phyloP scores from a whole-genome alignment of 1,284 basidiomycete genomes.

The Megacollybia platyphylla region DNA sequence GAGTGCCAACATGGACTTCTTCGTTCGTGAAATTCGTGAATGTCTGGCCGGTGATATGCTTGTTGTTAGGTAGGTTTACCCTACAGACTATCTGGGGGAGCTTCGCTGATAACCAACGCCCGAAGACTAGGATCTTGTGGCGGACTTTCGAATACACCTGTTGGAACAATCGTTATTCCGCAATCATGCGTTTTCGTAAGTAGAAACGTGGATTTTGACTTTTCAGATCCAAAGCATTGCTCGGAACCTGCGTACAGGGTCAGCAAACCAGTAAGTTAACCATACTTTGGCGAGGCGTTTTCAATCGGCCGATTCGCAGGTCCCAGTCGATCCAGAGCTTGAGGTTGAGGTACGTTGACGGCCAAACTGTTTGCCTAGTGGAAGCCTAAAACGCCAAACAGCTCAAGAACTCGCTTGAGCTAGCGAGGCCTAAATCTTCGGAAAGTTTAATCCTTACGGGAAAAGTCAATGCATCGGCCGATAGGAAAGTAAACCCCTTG shows the following conservation, averaged over 20 bases:
- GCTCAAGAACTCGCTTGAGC: constrained; percentile 34
- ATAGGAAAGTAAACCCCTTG: constrained; percentile 35
- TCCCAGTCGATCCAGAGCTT: constrained; percentile 40
- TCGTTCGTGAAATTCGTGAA: constrained; percentile 72
- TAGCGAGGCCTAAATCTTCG: constrained; percentile 26
- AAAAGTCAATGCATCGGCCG: constrained; percentile 60
- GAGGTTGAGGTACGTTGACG: constrained; percentile 26
- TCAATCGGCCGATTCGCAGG: constrained; percentile 20
- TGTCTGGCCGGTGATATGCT: constrained; percentile 68
- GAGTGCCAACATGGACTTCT: constrained; percentile 71
- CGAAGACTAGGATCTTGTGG: constrained; percentile 69
- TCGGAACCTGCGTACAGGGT: constrained; percentile 50
- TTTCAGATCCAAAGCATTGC: constrained; percentile 26
- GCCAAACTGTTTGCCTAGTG: not conserved
- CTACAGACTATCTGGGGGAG: not conserved
- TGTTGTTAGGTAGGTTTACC: constrained; percentile 44
- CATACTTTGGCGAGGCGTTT: not conserved
- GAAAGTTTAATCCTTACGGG: constrained; percentile 27
- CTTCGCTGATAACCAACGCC: not conserved
- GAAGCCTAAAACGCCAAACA: constrained; percentile 12
- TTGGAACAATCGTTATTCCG: constrained; percentile 67
- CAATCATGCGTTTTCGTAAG: constrained; percentile 53
- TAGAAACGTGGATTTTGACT: constrained; percentile 72
- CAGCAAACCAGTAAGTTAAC: constrained; percentile 46
- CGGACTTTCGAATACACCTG: constrained; percentile 54